Conservation (phyloP, 805 yeast genomes). For the Komagataella phaffii region DNA sequence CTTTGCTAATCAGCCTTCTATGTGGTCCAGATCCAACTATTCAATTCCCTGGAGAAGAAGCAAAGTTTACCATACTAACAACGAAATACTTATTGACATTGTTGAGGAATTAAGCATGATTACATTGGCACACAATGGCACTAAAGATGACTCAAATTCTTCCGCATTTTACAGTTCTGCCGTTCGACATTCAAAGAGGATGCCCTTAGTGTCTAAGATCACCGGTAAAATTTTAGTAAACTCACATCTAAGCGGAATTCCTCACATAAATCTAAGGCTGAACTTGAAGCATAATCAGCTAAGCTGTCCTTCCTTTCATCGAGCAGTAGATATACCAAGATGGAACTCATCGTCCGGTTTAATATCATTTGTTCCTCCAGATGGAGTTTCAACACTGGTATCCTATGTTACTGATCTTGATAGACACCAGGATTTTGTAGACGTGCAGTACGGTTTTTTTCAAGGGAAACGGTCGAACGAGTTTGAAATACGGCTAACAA, state of each 20-base stretch:
- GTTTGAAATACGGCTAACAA: constrained; percentile 45
- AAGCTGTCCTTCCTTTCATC: constrained; percentile 57
- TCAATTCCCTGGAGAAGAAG: constrained; percentile 68
- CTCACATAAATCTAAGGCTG: constrained; percentile 50
- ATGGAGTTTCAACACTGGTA: constrained; percentile 56
- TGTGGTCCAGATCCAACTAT: constrained; percentile 20
- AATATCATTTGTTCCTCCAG: constrained; percentile 76
- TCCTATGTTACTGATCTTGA: constrained; percentile 46
- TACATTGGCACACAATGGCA: constrained; percentile 4
- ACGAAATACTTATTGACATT: constrained; percentile 80
- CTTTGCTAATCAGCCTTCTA: constrained; percentile 4
- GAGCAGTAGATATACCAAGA: constrained; percentile 40
- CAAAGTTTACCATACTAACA: constrained; percentile 58
- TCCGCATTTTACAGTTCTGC: constrained; percentile 9
- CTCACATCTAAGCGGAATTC: constrained; percentile 66
- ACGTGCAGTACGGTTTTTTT: constrained; percentile 37
- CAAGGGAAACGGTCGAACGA: constrained; percentile 40
- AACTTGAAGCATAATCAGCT: constrained; percentile 30
- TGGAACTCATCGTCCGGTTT: constrained; percentile 36
- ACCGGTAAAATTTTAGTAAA: constrained; percentile 52
- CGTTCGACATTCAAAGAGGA: constrained; percentile 8
- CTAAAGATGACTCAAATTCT: constrained; percentile 8
- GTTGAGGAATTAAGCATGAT: constrained; percentile 51
- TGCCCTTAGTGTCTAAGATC: constrained; percentile 38
- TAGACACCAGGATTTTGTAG: constrained; percentile 34